Base-by-base conservation (phyloP, 441 rosid species). In the Erodium moschatum region DNA sequence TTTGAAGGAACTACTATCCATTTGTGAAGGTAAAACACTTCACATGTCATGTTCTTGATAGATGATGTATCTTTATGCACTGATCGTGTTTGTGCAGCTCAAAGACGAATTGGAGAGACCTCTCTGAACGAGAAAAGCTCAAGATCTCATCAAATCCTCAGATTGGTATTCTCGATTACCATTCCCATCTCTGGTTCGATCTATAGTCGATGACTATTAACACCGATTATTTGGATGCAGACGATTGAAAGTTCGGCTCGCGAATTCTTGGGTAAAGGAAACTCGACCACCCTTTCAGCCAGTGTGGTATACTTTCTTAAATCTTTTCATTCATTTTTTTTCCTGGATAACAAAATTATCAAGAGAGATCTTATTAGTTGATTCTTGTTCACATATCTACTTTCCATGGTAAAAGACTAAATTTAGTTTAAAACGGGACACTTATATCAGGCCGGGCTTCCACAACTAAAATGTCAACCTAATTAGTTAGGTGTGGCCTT, bases 141-240 rank as follows among this genome's bases (percentile, higher is more conserved):
- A 65, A 87, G 97, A 81, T 94, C 98, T 69, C 97, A 94, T 81
- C 96, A 95, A 87, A 90, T 92, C 76, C 74, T 90, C 78, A 90
- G 89, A 83, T 69, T 95, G 96, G 99, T 95, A 50, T 50, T 3
- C 19, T 50, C 19, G 16, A 50, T 50, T 5, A 13, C 27, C 27
- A 0, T 24, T 50, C 19, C 56, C 19, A 18, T 19, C 64, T 60
- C 31, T 20, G 13, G 64, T 18, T 38, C 64, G 67, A 20, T 6
- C 9, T 0, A n/a, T 50, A 15, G 6, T 50, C 7, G 6, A n/a
- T 50, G 56, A 13, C 56, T 15, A 0, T 60, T 60, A 60, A n/a
- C 56, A n/a, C 5, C 12, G 18, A 19, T 19, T 60, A 19, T 60
- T 60, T 60, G 64, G 64, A 60, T 20, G 67, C 85, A 95, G 99